Conservation (phyloP, 805 yeast species). For the Yarrowia sp. region DNA sequence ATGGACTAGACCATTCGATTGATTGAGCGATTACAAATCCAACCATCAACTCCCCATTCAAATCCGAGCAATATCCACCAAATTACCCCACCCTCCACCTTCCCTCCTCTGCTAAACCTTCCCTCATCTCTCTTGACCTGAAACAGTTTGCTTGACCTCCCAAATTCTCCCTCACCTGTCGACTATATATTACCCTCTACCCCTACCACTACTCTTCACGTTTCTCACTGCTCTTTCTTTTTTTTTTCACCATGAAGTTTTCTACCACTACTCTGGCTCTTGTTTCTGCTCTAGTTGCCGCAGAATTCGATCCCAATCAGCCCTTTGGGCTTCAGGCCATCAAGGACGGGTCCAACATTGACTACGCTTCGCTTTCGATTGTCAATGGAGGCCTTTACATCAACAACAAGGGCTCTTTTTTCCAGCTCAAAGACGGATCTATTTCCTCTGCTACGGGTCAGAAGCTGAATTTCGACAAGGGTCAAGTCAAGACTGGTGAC, state of each 20-base stretch:
- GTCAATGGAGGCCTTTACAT: not conserved
- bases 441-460: not conserved
- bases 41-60: no score
- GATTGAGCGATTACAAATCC: no score
- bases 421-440: constrained; percentile 1
- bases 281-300: not conserved
- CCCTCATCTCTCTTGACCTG: no score
- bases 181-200: not conserved
- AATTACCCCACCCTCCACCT: not conserved
- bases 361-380: not conserved
- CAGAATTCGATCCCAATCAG: not conserved
- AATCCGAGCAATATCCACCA: not conserved
- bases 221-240: not conserved
- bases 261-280: not conserved
- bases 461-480: not conserved
- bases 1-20: not conserved
- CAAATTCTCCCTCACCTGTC: not conserved
- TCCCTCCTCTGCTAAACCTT: not conserved
- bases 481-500: not conserved
- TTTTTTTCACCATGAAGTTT: not conserved
- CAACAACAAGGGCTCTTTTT: constrained; percentile 3
- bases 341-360: not conserved
- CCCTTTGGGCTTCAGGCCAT: constrained; percentile 21
- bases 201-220: not conserved
- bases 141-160: no score